Evolutionary conservation across 2,329 filamentous ascomycete species (phyloP).

Genomic region (Lasiodiplodia sp.): DNA sequence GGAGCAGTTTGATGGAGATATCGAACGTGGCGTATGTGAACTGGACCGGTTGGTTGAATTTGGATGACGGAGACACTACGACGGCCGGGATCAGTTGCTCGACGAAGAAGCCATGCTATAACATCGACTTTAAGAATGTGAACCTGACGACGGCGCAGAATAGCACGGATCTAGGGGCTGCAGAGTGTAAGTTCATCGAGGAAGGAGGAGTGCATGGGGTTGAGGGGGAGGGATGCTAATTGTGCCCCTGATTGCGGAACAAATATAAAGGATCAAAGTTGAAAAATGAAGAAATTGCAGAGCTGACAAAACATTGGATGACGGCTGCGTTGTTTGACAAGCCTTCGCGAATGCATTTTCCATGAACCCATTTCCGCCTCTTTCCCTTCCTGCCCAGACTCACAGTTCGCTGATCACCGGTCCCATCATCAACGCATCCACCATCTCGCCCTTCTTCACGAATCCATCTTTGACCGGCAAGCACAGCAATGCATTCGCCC

Average conservation of each 20-base stretch:
- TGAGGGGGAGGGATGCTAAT: constrained; percentile 33
- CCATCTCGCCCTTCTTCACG: constrained; percentile 72
- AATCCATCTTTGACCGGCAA: constrained; percentile 70
- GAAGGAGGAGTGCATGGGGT: constrained; percentile 50
- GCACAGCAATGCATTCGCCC: constrained; percentile 86
- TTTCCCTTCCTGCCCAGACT: constrained; percentile 25
- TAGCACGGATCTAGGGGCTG: constrained; percentile 42
- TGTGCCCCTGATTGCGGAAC: neutral
- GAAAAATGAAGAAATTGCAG: neutral
- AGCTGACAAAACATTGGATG: too few relatives aligned
- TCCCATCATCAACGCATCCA: constrained; percentile 83
- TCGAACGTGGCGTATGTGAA: constrained; percentile 60
- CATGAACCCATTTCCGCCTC: too few relatives aligned
- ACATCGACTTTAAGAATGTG: constrained; percentile 57
- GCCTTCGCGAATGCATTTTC: neutral
- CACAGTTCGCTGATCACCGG: constrained; percentile 46
- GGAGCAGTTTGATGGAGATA: constrained; percentile 60
- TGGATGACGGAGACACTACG: constrained; percentile 39
- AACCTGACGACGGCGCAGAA: constrained; percentile 44
- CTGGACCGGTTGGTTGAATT: constrained; percentile 56
- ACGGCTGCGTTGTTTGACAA: neutral
- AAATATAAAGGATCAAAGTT: neutral
- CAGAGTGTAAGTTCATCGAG: constrained; percentile 48
- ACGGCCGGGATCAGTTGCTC: constrained; percentile 58
- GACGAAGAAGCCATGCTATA: constrained; percentile 58